Percentiles rank a stretch among this genome's conserved stretches.
Evolutionary conservation across 345 rosid species (phyloP).

Genomic region (Salix dunnii): DNA sequence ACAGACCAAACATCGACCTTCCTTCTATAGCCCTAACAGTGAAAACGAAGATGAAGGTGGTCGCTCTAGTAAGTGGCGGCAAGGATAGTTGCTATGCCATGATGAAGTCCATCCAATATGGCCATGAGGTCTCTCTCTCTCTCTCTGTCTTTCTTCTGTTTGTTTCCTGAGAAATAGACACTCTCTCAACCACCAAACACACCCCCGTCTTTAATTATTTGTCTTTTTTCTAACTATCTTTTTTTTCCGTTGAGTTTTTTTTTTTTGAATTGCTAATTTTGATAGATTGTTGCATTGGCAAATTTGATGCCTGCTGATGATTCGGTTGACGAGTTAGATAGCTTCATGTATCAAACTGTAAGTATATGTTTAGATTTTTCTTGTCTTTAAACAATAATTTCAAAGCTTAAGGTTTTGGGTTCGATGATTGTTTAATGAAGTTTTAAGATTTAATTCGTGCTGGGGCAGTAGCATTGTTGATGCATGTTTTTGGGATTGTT

Average conservation of each 20-base stretch:
- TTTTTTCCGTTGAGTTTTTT: neutral
- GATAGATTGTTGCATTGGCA: conserved; percentile 84
- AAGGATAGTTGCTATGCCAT: conserved; percentile 94
- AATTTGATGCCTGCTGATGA: conserved; percentile 85
- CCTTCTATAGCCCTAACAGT: neutral
- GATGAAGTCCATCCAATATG: conserved; percentile 83
- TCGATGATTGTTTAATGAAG: neutral
- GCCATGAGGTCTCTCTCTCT: conserved; percentile 59
- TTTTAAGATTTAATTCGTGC: neutral
- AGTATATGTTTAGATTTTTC: conserved; percentile 12
- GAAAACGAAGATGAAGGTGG: conserved; percentile 70
- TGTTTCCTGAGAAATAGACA: conserved; percentile 1
- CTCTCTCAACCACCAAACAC: neutral
- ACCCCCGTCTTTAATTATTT: neutral
- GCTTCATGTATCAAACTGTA: conserved; percentile 93
- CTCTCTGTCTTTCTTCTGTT: neutral
- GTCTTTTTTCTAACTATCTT: neutral
- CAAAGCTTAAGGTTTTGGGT: neutral
- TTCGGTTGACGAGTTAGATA: conserved; percentile 83
- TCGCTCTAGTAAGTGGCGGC: conserved; percentile 93
- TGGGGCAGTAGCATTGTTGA: neutral
- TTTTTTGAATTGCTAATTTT: neutral
- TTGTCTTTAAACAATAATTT: neutral
- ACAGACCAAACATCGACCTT: neutral
- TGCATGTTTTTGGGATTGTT: neutral